These are phyloP conservation scores for Mortierella sp. DNA, from an alignment of 371 early-diverging fungal genomes.

Conservation along the genomic window DNA sequence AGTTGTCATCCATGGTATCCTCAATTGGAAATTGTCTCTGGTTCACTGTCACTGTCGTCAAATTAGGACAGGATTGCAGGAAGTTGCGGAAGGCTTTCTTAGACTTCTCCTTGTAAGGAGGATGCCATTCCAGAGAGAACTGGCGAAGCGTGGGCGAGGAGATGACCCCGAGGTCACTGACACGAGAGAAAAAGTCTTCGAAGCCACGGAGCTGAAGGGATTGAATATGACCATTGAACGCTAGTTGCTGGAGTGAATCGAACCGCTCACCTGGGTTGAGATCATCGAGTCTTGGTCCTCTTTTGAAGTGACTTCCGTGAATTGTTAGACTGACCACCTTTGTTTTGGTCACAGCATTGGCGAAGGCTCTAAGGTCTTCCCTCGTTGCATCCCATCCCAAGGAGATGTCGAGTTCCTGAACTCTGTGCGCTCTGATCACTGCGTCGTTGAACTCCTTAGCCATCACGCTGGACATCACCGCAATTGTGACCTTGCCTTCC, in stretches of 20 bases:
- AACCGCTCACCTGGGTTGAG: conserved; percentile 5
- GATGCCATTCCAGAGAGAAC: too few species aligned
- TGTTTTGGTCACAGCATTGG: neutral
- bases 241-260: conserved; percentile 9
- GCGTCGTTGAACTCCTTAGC: conserved; percentile 12
- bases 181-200: conserved; percentile 2
- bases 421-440: neutral
- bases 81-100: too few species aligned
- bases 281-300: neutral
- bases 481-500: neutral
- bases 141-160: too few species aligned
- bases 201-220: neutral
- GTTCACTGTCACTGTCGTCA: too few species aligned
- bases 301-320: neutral
- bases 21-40: too few species aligned
- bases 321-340: conserved; percentile 1
- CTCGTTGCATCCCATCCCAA: conserved; percentile 5
- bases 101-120: too few species aligned
- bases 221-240: conserved; percentile 6
- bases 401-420: conserved; percentile 10
- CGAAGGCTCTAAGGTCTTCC: conserved; percentile 13
- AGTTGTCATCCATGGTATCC: too few species aligned
- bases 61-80: too few species aligned
- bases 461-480: neutral
- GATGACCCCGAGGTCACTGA: too few species aligned